A percentile compares a stretch with the other conserved stretches of the same genome.
phyloP scores from a whole-genome alignment of 2,329 filamentous ascomycete species.

The Trichophyton verrucosum region DNA sequence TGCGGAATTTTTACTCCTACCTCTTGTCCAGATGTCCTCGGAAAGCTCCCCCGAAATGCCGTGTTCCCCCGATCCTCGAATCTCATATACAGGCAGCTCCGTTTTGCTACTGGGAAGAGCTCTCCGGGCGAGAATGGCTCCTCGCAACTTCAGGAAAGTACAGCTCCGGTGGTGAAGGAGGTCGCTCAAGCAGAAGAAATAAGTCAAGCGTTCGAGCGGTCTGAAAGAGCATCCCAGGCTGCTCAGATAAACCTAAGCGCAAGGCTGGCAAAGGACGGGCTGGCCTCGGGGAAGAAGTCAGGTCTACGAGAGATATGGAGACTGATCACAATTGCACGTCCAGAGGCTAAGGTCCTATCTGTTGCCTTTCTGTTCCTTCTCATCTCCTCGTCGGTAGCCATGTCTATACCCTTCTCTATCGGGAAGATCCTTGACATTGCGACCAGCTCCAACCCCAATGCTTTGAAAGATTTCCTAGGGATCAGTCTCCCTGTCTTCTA shows the following conservation, averaged over 20 bases:
- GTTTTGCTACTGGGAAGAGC: neutral
- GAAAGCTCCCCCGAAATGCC: neutral
- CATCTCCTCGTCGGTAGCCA: constrained; percentile 81
- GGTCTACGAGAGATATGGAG: constrained; percentile 69
- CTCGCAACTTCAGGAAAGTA: neutral
- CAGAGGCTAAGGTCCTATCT: constrained; percentile 65
- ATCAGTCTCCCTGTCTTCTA: constrained; percentile 82
- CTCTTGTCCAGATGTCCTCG: neutral
- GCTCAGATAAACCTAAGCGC: constrained; percentile 83
- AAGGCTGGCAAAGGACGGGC: constrained; percentile 70
- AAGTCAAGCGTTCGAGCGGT: constrained; percentile 53
- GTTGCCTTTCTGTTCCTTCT: constrained; percentile 75
- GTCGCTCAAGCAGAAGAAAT: constrained; percentile 27
- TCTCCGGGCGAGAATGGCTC: neutral
- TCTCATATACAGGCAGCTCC: neutral
- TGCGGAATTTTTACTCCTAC: neutral
- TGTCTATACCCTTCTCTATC: constrained; percentile 94
- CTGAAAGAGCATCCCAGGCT: constrained; percentile 74
- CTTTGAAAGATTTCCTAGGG: constrained; percentile 60
- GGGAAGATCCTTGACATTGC: constrained; percentile 90
- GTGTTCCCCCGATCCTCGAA: neutral
- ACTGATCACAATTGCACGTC: constrained; percentile 75
- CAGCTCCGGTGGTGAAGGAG: neutral
- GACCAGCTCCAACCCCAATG: constrained; percentile 57
- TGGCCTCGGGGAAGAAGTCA: constrained; percentile 32